These are phyloP conservation scores for Mycena leptocephala DNA, from an alignment of 768 basidiomycete genomes.

Conservation along the genomic window DNA sequence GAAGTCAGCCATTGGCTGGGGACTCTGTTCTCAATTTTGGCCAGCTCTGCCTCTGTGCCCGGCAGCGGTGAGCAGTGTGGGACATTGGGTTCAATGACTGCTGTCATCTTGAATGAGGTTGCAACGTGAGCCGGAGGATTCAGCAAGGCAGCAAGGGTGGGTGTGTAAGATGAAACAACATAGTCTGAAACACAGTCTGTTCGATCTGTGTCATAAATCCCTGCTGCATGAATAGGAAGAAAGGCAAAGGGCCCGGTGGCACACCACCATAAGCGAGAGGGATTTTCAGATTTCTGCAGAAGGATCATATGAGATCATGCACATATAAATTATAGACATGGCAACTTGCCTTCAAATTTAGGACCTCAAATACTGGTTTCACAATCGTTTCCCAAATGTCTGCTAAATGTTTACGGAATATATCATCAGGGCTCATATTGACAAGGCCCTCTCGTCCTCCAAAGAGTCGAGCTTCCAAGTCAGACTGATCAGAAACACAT, in stretches of 20 bases:
- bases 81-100: too few species aligned
- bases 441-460: not conserved
- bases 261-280: conserved; percentile 19
- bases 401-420: not conserved
- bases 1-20: too few species aligned
- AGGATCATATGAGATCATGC: not conserved
- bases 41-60: too few species aligned
- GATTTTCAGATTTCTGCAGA: conserved; percentile 1
- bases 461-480: not conserved
- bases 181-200: too few species aligned
- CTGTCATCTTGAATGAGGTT: too few species aligned
- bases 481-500: not conserved
- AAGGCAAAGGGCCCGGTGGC: conserved; percentile 10
- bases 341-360: conserved; percentile 11
- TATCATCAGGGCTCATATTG: not conserved
- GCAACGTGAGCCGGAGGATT: too few species aligned
- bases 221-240: too few species aligned
- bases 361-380: conserved; percentile 2
- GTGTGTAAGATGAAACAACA: too few species aligned
- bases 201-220: too few species aligned
- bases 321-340: not conserved
- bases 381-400: conserved; percentile 9
- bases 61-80: too few species aligned
- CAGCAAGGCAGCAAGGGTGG: too few species aligned
- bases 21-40: too few species aligned